Percentiles rank a stretch among this genome's conserved stretches.
Evolutionary conservation across 2,329 filamentous ascomycete genomes (phyloP).

Genomic region (Ilyonectria mors-panacis): DNA sequence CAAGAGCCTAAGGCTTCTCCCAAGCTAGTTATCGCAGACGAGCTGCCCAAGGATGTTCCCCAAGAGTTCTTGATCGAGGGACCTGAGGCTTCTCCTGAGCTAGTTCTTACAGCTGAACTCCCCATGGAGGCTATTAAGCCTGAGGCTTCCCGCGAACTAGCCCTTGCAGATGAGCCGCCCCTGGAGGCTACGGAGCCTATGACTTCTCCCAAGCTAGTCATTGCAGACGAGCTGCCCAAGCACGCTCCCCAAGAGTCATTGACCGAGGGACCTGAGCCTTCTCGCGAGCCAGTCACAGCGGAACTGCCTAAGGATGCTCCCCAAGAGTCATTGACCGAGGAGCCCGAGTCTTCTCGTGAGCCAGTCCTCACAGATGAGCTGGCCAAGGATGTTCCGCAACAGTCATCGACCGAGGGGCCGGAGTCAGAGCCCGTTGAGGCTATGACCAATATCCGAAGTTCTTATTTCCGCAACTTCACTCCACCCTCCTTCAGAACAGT

Average conservation of each 20-base stretch:
- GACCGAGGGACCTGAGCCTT: constrained; percentile 3
- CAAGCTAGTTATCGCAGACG: neutral
- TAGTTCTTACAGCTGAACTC: neutral
- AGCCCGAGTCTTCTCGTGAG: constrained; percentile 19
- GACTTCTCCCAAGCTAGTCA: constrained; percentile 12
- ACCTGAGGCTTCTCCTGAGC: constrained; percentile 11
- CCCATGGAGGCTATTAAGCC: neutral
- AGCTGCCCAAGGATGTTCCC: neutral
- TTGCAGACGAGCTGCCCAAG: constrained; percentile 2
- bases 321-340: neutral
- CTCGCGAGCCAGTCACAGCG: constrained; percentile 8
- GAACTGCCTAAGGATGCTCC: neutral
- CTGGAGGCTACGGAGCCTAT: neutral
- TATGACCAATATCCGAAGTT: constrained; percentile 60
- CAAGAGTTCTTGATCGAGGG: neutral
- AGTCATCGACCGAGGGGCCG: neutral
- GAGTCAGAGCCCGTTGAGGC: constrained; percentile 56
- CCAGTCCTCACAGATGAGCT: neutral
- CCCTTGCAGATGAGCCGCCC: neutral
- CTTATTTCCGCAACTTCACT: constrained; percentile 58
- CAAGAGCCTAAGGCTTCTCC: constrained; percentile 14
- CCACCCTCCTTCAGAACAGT: constrained; percentile 53
- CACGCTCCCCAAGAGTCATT: neutral
- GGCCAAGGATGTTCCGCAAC: constrained; percentile 2
- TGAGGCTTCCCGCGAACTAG: constrained; percentile 8